Conservation (phyloP, 495 filamentous ascomycete genomes). For the Penicillium ochrochloron region DNA sequence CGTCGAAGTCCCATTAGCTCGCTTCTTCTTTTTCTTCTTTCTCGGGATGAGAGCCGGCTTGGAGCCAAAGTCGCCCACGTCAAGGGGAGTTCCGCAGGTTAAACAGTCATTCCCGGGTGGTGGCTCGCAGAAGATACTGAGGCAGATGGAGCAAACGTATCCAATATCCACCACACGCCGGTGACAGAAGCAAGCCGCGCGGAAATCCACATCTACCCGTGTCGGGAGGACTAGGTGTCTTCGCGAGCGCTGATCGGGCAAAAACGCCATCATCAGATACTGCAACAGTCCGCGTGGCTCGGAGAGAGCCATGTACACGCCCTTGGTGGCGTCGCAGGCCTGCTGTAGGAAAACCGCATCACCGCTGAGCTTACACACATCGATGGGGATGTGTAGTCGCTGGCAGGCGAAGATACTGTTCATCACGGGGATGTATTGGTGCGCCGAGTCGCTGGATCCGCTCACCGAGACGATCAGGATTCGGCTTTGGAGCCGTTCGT, state of each 20-base stretch:
- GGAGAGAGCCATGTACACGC: constrained; percentile 78
- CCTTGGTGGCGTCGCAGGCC: constrained; percentile 85
- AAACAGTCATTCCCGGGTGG: constrained; percentile 73
- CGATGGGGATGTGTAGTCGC: constrained; percentile 82
- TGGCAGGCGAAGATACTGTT: constrained; percentile 94
- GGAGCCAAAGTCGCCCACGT: constrained; percentile 72
- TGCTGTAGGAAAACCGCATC: constrained; percentile 94
- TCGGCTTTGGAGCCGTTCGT: constrained; percentile 69
- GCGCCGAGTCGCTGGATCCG: constrained; percentile 79
- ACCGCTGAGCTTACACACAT: constrained; percentile 83
- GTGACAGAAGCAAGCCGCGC: constrained; percentile 97
- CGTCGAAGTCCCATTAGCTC: constrained; percentile 47
- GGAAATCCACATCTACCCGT: constrained; percentile 89
- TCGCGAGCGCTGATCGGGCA: constrained; percentile 73
- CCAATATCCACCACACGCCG: constrained; percentile 87
- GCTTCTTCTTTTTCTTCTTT: constrained; percentile 76
- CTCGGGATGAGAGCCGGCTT: constrained; percentile 75
- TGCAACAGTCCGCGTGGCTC: constrained; percentile 74
- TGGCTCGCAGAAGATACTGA: constrained; percentile 79
- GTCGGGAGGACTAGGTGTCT: constrained; percentile 72
- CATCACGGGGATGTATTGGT: constrained; percentile 97
- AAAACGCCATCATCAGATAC: constrained; percentile 94
- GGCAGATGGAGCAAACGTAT: constrained; percentile 93
- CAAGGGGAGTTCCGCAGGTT: constrained; percentile 87
- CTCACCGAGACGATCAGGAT: constrained; percentile 86